Conservation (phyloP, 202 grass and related monocot species). For the Schoenoplectus tabernaemontani region DNA sequence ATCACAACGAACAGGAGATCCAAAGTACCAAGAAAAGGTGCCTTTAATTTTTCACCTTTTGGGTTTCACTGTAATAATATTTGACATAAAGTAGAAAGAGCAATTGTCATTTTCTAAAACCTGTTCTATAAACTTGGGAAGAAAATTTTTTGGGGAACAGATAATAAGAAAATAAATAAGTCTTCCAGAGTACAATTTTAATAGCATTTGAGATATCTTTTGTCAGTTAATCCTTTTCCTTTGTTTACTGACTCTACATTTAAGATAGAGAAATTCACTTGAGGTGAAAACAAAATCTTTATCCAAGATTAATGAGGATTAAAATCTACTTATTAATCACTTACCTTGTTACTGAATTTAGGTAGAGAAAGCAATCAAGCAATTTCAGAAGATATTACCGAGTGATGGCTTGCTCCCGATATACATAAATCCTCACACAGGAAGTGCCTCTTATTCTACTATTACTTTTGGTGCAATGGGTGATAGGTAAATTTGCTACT, state of each 20-base stretch:
- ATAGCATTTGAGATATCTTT: background rate
- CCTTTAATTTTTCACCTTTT: constrained; percentile 4
- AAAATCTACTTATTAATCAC: background rate
- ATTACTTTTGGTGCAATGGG: constrained; percentile 99
- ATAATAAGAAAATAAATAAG: background rate
- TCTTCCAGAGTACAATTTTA: background rate
- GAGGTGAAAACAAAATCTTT: background rate
- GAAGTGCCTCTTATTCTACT: constrained; percentile 75
- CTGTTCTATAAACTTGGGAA: constrained; percentile 26
- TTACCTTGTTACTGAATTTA: constrained; percentile 31
- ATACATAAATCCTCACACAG: constrained; percentile 93
- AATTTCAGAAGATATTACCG: constrained; percentile 95
- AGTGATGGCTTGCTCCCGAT: constrained; percentile 96
- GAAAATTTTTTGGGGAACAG: background rate
- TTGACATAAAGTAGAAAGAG: background rate
- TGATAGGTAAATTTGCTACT: constrained; percentile 61
- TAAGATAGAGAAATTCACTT: background rate
- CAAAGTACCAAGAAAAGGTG: constrained; percentile 91
- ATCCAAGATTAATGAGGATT: background rate
- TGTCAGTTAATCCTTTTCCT: background rate
- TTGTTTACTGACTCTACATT: background rate
- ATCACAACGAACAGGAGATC: constrained; percentile 85
- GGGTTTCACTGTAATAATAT: background rate
- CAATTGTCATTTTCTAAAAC: background rate
- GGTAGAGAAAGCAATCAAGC: constrained; percentile 80